A percentile compares a stretch with the other conserved stretches of the same genome.
These are phyloP conservation scores for Alopecurus myosuroides DNA, from an alignment of 176 grass and related monocot genomes.

Conservation along the genomic window DNA sequence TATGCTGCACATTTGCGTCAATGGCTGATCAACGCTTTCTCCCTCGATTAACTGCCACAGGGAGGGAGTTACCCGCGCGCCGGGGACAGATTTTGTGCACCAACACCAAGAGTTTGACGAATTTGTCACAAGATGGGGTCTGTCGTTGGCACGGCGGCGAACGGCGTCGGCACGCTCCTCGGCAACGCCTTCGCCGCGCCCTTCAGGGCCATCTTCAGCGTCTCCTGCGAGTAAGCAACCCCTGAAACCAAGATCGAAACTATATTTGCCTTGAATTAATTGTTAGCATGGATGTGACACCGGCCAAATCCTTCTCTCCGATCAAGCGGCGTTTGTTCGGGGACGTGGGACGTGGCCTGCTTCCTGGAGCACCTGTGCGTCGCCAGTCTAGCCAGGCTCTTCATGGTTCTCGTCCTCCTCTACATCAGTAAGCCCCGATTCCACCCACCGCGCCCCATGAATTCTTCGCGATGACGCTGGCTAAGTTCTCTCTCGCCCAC, in stretches of 20 bases:
- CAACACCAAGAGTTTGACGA: not conserved
- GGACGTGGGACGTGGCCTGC: constrained; percentile 59
- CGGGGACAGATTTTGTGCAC: not conserved
- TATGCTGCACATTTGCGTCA: not conserved
- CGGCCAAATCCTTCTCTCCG: too few species aligned
- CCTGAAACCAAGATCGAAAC: not conserved
- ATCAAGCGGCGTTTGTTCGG: constrained; percentile 45
- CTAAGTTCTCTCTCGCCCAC: not conserved
- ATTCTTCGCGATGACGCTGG: not conserved
- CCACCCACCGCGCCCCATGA: not conserved
- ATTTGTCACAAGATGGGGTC: constrained; percentile 4
- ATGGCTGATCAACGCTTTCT: not conserved
- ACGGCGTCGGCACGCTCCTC: not conserved
- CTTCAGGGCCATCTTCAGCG: not conserved
- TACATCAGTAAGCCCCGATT: constrained; percentile 26
- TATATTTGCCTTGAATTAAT: not conserved
- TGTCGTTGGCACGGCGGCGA: constrained; percentile 12
- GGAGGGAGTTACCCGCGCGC: not conserved
- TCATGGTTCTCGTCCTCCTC: constrained; percentile 29
- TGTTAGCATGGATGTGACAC: not conserved
- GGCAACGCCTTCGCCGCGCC: not conserved
- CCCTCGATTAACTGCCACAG: not conserved
- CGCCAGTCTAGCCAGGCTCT: constrained; percentile 38
- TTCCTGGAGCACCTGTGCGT: constrained; percentile 59
- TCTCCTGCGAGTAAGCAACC: constrained; percentile 12